Evolutionary conservation across 2,329 filamentous ascomycete genomes (phyloP).

Genomic region (Clarireedia sp.): DNA sequence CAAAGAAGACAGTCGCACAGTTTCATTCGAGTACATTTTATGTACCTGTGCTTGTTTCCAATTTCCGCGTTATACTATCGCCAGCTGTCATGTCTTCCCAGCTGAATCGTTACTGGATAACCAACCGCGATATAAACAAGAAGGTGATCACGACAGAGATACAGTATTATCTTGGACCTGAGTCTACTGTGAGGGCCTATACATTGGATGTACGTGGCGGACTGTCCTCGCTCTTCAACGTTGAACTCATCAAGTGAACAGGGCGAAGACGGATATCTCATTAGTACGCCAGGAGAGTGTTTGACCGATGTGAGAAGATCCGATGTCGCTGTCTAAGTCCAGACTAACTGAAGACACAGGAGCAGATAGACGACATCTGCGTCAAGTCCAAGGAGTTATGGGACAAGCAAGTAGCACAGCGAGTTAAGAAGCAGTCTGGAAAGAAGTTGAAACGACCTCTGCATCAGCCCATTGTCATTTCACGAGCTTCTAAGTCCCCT

Average conservation of each 20-base stretch:
- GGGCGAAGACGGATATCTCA: conserved; percentile 55
- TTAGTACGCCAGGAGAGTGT: conserved; percentile 49
- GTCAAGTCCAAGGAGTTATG: conserved; percentile 50
- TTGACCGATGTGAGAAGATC: conserved; percentile 47
- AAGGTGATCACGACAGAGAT: conserved; percentile 52
- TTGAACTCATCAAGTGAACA: conserved; percentile 24
- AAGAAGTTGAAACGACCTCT: conserved; percentile 48
- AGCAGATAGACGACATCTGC: conserved; percentile 57
- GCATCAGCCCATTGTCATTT: conserved; percentile 47
- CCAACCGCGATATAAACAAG: conserved; percentile 50
- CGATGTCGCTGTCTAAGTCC: not conserved
- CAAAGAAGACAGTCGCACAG: not conserved
- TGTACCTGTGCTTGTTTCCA: not conserved
- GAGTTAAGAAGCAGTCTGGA: conserved; percentile 35
- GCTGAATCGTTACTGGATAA: conserved; percentile 55
- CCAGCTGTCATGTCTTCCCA: conserved; percentile 27
- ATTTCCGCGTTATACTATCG: conserved; percentile 11
- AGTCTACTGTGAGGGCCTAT: conserved; percentile 49
- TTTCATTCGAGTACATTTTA: conserved; percentile 13
- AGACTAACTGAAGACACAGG: conserved; percentile 32
- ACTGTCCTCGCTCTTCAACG: conserved; percentile 19
- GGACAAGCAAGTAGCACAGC: conserved; percentile 48
- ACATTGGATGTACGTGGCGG: conserved; percentile 43
- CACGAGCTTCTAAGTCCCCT: conserved; percentile 30
- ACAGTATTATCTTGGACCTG: conserved; percentile 49